Conservation (phyloP, 495 filamentous ascomycete genomes). For the Glutinoglossum americanum region DNA sequence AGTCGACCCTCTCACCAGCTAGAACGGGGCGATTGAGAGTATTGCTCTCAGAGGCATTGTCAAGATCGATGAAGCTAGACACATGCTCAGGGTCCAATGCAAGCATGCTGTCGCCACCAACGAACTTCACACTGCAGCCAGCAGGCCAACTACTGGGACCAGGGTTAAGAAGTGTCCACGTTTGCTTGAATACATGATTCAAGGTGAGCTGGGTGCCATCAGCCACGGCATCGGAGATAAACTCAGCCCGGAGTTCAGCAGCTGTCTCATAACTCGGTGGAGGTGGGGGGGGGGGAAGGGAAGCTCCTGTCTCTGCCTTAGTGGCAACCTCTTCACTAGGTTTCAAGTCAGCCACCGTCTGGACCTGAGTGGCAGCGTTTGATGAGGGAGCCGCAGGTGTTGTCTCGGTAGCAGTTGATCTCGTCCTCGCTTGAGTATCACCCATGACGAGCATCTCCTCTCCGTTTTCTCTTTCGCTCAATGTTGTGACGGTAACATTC, state of each 20-base stretch:
- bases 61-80: conserved; percentile 46
- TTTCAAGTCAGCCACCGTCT: conserved; percentile 52
- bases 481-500: conserved; percentile 69
- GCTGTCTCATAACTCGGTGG: not conserved
- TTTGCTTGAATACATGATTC: conserved; percentile 59
- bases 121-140: conserved; percentile 75
- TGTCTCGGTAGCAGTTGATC: conserved; percentile 30
- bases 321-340: conserved; percentile 24
- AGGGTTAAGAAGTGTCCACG: conserved; percentile 78
- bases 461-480: conserved; percentile 48
- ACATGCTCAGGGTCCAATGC: conserved; percentile 60
- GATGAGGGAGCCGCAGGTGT: conserved; percentile 21
- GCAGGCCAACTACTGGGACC: conserved; percentile 63
- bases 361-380: conserved; percentile 39
- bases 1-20: conserved; percentile 51
- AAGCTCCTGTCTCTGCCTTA: conserved; percentile 9
- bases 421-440: conserved; percentile 27
- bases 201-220: conserved; percentile 56
- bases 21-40: conserved; percentile 43
- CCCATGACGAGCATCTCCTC: conserved; percentile 40
- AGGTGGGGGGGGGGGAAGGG: not conserved
- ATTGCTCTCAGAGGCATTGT: conserved; percentile 59
- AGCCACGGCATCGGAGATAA: conserved; percentile 50
- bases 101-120: conserved; percentile 90
- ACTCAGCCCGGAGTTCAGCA: conserved; percentile 42